A percentile compares a stretch with the other conserved stretches of the same genome.
phyloP scores from a whole-genome alignment of 148 eudicot species.

The Drosera capensis region DNA sequence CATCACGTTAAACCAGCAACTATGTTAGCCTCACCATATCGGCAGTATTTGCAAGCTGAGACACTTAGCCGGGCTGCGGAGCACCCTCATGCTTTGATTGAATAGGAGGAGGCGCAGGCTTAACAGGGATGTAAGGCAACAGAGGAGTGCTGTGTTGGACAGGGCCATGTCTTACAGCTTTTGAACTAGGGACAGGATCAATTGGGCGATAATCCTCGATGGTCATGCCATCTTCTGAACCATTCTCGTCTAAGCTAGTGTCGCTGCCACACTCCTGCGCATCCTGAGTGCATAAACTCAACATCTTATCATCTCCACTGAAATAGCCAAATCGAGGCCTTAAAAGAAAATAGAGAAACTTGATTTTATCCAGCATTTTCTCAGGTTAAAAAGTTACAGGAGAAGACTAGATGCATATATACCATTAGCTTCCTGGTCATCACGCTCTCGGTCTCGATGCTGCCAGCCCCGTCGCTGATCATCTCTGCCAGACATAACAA shows the following conservation, averaged over 20 bases:
- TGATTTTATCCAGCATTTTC: too few species aligned
- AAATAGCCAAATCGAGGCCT: too few species aligned
- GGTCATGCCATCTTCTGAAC: conserved; percentile 4
- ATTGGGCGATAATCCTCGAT: conserved; percentile 25
- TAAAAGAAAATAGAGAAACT: too few species aligned
- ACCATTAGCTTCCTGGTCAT: too few species aligned
- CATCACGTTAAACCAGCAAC: not conserved
- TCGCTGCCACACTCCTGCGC: conserved; percentile 6
- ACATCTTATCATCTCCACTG: too few species aligned
- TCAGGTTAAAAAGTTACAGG: too few species aligned
- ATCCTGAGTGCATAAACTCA: too few species aligned
- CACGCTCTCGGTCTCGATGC: too few species aligned
- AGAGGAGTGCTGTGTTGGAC: conserved; percentile 35
- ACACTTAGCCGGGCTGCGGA: not conserved
- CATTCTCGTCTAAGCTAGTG: not conserved
- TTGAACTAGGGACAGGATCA: conserved; percentile 37
- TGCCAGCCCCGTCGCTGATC: too few species aligned
- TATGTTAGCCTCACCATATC: not conserved
- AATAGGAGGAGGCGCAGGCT: conserved; percentile 14
- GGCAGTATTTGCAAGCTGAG: not conserved
- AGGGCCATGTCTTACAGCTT: conserved; percentile 34
- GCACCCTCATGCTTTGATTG: not conserved
- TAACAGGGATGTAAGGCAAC: conserved; percentile 35
- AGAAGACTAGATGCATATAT: too few species aligned
- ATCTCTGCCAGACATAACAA: too few species aligned